Base-by-base conservation (phyloP, 495 filamentous ascomycete species). In the Aspergillus steynii region DNA sequence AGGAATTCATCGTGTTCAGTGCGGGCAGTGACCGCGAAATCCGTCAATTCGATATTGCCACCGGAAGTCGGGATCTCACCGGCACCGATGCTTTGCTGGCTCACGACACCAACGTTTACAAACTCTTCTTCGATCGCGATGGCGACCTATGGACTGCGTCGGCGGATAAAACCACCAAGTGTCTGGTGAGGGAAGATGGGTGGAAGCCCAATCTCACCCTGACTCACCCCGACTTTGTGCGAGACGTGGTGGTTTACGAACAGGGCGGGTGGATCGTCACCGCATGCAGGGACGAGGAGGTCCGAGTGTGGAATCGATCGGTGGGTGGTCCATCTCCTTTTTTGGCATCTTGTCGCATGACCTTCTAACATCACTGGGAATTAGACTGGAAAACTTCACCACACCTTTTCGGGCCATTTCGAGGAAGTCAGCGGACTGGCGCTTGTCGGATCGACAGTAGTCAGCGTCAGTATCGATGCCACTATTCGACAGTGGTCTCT, bases 91-190 rank as follows among this genome's bases (percentile, higher is more conserved):
- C 90, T 1, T 84, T 97, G 32, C 72, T 90, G 12, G 87, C 88
- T 51, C 94, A 97, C 73, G 92, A 96, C 27, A 99, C 95, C 3
- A 95, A 88, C 62, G 88, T 99, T 12, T 90, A 96, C 72, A 87
- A 83, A 66, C 72, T 97, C 9, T 89, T 93, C 59, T 88, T 90
- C 53, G 87, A 86, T 26, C 75, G 70, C 28, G 90, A 92, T 56
- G 81, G 78, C 2, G 94, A 97, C 64, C 77, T 98, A 29, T 97
- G 90, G 91, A 96, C 93, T 12, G 89, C 93, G 2, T 93, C 89
- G 32, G 91, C 91, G 12, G 95, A 99, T 68, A 92, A 88, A 46
- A 91, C 86, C 0, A 85, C 86, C 2, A 91, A 91, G 66, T 91
- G 89, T 67, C 79, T 96, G 15, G 82, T 86, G 8, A 78, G 91